Base-by-base conservation (phyloP, 352 stramenopile species). In the Phytophthora uliginosa region DNA sequence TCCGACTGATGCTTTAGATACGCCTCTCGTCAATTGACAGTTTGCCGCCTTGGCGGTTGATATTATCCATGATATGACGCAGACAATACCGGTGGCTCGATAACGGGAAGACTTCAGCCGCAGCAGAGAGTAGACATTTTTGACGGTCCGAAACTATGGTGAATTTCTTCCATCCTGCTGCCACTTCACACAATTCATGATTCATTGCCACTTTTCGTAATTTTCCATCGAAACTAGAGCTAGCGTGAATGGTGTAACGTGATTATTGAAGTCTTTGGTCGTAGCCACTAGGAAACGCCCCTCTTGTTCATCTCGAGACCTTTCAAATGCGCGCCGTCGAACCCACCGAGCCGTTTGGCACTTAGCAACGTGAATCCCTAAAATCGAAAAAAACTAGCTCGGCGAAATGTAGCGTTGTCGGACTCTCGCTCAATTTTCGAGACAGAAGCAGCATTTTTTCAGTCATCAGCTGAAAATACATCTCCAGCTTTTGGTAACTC, bases 191-290 rank as follows among this genome's bases (percentile, higher is more conserved):
- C 13, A 38, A 26, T 20, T 22, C 22, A 75, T 52, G 36, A 79
- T 77, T 56, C 64, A 78, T 0, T 9, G 6, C 71, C 65, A 82
- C 31, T 80, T 68, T 0, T 82, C 63, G 28, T 72, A 75, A 50
- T 76, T 63, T 55, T 81, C 69, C 0, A 56, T 8, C 0, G 40
- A 26, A 5, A 81, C 66, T 2, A 85, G 17, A 0, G 51, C 65
- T 1, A 81, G 40, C 0, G 28, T 68, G 8, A 82, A 75, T 2
- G 59, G 40, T 1, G 78, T 26, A 17, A 81, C 66, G 12, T 81
- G 54, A n/a, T 78, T 66, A 62, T 76, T 69, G 51, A 33, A 69
- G 45, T 82, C 62, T 38, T 80, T 80, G 0, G 45, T 26, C 1
- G 59, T 78, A 3, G 69, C 66, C 0, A 66, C 53, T 3, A 77